Conservation (phyloP, 2,329 filamentous ascomycete species). For the Claviceps sp. region DNA sequence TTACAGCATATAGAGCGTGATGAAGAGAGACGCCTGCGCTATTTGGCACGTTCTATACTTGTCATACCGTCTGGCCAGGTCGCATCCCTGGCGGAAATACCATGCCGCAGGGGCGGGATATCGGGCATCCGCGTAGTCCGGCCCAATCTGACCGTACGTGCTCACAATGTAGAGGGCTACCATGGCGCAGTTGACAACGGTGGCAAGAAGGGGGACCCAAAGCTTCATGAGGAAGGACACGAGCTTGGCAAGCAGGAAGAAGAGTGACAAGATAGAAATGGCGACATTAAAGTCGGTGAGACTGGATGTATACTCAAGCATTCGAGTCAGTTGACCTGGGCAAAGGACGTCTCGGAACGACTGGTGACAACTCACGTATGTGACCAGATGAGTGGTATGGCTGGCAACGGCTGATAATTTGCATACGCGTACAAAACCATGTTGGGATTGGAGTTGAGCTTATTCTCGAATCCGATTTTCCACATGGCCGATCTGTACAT, state of each 20-base stretch:
- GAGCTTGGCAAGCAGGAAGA: constrained; percentile 59
- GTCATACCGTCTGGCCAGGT: constrained; percentile 38
- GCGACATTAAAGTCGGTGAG: constrained; percentile 65
- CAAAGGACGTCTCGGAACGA: not conserved
- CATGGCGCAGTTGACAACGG: constrained; percentile 43
- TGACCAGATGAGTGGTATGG: constrained; percentile 59
- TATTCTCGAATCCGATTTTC: constrained; percentile 55
- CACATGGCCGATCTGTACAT: constrained; percentile 60
- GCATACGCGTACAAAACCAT: constrained; percentile 60
- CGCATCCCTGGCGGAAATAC: constrained; percentile 63
- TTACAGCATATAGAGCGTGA: constrained; percentile 55
- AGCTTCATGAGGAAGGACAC: constrained; percentile 57
- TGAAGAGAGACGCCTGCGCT: constrained; percentile 53
- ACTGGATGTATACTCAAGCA: constrained; percentile 25
- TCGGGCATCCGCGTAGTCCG: constrained; percentile 54
- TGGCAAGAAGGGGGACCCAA: constrained; percentile 53
- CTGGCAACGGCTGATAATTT: constrained; percentile 50
- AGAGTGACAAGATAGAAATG: constrained; percentile 62
- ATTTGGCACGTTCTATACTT: constrained; percentile 49
- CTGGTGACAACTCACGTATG: constrained; percentile 41
- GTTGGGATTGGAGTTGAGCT: constrained; percentile 61
- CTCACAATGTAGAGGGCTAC: constrained; percentile 50
- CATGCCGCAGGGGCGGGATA: constrained; percentile 52
- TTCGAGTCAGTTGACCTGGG: not conserved
- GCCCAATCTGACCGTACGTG: constrained; percentile 57